Evolutionary conservation across 495 filamentous ascomycete genomes (phyloP).

Genomic region (Neurospora sp.): DNA sequence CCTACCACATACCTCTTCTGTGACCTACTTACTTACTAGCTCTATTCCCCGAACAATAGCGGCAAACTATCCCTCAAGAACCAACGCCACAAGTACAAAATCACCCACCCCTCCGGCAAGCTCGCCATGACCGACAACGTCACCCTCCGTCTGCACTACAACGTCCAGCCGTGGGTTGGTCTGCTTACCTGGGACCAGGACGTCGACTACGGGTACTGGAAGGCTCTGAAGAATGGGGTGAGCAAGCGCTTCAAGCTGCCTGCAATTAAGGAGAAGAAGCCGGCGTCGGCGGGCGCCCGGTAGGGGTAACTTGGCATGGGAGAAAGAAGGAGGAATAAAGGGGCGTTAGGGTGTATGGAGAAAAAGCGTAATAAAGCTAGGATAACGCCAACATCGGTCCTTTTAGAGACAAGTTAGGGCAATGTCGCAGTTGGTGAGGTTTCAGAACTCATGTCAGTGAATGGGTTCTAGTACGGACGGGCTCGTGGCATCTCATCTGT

Average conservation of each 20-base stretch:
- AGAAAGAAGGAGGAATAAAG: slow-evolving; percentile 5
- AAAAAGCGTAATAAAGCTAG: background rate
- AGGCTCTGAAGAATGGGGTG: slow-evolving; percentile 46
- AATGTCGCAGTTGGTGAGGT: background rate
- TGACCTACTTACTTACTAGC: background rate
- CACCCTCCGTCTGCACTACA: slow-evolving; percentile 74
- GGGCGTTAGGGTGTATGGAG: background rate
- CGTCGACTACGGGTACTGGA: slow-evolving; percentile 51
- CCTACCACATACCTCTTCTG: background rate
- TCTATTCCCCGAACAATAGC: slow-evolving; percentile 12
- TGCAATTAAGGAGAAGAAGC: slow-evolving; percentile 51
- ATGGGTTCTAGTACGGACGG: background rate
- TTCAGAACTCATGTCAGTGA: background rate
- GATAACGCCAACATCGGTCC: background rate
- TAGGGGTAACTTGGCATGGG: background rate
- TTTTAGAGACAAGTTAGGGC: background rate
- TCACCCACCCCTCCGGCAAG: slow-evolving; percentile 72
- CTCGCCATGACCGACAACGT: slow-evolving; percentile 63
- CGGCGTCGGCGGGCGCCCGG: background rate
- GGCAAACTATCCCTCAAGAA: slow-evolving; percentile 66
- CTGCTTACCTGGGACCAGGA: slow-evolving; percentile 65
- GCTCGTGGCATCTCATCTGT: background rate
- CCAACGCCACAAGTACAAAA: slow-evolving; percentile 85
- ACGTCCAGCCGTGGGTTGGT: slow-evolving; percentile 96
- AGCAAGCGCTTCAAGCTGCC: slow-evolving; percentile 68